Evolutionary conservation across 257 asterid species (phyloP).

Genomic region (Solanum commersonii): DNA sequence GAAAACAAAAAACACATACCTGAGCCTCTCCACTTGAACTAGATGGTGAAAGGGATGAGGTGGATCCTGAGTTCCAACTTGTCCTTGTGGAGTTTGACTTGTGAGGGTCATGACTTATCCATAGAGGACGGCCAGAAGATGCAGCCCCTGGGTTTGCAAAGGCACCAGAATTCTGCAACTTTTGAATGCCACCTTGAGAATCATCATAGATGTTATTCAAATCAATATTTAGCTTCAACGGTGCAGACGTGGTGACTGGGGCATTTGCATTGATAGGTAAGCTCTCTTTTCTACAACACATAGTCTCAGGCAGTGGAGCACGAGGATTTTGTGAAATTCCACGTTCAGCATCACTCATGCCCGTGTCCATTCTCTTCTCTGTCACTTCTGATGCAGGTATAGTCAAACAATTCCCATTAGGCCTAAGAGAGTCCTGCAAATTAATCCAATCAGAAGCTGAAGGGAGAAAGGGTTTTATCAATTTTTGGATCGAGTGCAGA

Average conservation of each 20-base stretch:
- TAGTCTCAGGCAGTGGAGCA: conserved; percentile 23
- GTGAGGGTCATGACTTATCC: conserved; percentile 43
- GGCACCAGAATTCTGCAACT: conserved; percentile 26
- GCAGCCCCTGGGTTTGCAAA: conserved; percentile 20
- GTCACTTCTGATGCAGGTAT: conserved; percentile 10
- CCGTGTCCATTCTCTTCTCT: background rate
- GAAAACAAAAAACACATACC: conserved; percentile 25
- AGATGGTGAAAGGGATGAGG: conserved; percentile 64
- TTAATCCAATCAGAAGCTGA: conserved; percentile 9
- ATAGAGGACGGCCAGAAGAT: conserved; percentile 33
- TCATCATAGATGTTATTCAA: conserved; percentile 73
- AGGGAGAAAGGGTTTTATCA: background rate
- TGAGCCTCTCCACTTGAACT: conserved; percentile 86
- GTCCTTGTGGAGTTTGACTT: conserved; percentile 53
- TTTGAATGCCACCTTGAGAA: conserved; percentile 60
- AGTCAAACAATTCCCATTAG: conserved; percentile 8
- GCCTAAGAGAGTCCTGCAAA: conserved; percentile 20
- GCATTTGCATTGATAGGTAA: conserved; percentile 21
- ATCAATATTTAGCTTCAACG: conserved; percentile 51
- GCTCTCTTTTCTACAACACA: conserved; percentile 23
- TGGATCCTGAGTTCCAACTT: conserved; percentile 71
- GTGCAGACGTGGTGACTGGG: conserved; percentile 21
- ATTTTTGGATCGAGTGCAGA: conserved; percentile 2
- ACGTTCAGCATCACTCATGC: conserved; percentile 22
- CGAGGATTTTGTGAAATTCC: conserved; percentile 22